Base-by-base conservation (phyloP, 2,329 filamentous ascomycete species). In the Whalleya microplaca region DNA sequence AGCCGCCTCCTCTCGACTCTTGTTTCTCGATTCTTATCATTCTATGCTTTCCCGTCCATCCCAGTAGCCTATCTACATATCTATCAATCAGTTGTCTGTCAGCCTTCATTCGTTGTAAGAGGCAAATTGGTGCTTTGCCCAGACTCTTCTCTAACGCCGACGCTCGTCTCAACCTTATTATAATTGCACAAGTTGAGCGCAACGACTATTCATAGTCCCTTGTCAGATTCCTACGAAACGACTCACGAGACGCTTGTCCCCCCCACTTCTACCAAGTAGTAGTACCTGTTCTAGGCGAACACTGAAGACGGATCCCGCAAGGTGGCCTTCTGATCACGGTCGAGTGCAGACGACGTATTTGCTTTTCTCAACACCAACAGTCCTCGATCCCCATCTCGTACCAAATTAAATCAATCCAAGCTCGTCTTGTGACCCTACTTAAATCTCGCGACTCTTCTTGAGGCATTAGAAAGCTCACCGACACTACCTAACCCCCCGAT, bases 391-490 rank as follows among this genome's bases (percentile, higher is more conserved):
- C 27, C 41, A 41, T 51, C 40, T 19, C 10, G 21, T 43, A 14
- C 43, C 29, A 37, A 41, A 27, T 40, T 23, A 54, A 59, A 62
- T 57, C 56, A 51, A 55, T 55, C n/a, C 53, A 46, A 47, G 18
- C 23, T 46, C 50, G 54, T 58, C 59, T 62, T 62, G 59, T 62
- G 57, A 62, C 59, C 57, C 49, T 18, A 18, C n/a, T 4, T 20
- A 56, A 53, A 51, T 56, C 56, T 57, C 51, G 50, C 46, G 52
- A 51, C 44, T 49, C 45, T 49, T 29, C 27, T 37, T 37, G 32
- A 37, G 51, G 51, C 43, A 51, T 37, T 46, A 18, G 27, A 40
- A n/a, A 41, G 56, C 47, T 53, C 41, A 47, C 27, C 51, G 18
- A 48, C 53, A 41, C 53, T 49, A 49, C 45, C 6, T 55, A 44